Conservation (phyloP, 202 grass and related monocot genomes). For the Dendrocalamus latiflorus region DNA sequence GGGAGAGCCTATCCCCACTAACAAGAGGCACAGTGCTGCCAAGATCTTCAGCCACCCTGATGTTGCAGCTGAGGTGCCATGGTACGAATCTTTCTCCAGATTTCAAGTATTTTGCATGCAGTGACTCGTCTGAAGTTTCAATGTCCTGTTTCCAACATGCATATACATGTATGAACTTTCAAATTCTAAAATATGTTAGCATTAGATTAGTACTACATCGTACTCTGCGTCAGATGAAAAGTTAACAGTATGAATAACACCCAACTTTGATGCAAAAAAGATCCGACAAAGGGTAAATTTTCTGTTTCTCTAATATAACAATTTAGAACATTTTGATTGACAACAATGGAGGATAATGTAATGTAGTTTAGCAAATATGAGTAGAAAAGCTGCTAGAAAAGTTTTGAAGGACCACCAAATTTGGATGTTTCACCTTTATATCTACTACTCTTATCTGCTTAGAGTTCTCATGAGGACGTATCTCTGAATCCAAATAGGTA, state of each 20-base stretch:
- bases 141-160: neutral
- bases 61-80: slow-evolving; percentile 65
- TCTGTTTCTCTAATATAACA: neutral
- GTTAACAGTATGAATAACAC: neutral
- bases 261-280: no score
- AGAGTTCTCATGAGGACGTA: neutral
- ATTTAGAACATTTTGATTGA: neutral
- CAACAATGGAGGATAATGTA: neutral
- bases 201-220: neutral
- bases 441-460: slow-evolving; percentile 17
- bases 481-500: slow-evolving; percentile 69
- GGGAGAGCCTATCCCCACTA: slow-evolving; percentile 68
- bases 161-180: neutral
- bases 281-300: neutral
- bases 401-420: neutral
- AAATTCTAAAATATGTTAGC: neutral
- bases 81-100: slow-evolving; percentile 35
- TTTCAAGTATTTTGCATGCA: neutral
- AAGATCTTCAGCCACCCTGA: slow-evolving; percentile 69
- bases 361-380: neutral
- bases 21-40: slow-evolving; percentile 83
- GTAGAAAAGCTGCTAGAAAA: neutral
- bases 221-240: neutral
- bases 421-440: neutral
- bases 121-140: neutral